Base-by-base conservation (phyloP, 2,329 filamentous ascomycete species). In the Colletotrichum sp. region DNA sequence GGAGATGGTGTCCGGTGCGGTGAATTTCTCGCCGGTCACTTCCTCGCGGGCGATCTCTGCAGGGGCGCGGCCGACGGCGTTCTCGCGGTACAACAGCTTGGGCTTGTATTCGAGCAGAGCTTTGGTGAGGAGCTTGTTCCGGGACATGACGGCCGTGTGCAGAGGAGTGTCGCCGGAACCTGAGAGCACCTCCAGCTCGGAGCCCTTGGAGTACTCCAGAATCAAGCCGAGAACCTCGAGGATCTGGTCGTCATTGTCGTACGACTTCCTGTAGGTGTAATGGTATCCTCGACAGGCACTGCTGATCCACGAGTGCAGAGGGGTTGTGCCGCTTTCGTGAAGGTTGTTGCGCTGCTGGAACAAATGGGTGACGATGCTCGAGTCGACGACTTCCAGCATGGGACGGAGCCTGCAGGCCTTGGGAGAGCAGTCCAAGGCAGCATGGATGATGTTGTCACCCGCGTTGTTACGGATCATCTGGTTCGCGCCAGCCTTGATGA, bases 1-100 rank as follows among this genome's bases (percentile, higher is more conserved):
- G 5, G 30, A 39, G 30, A 78, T 24, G 9, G 71, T 30, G 1
- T 78, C 34, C 10, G 81, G 82, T 21, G 78, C 78, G 36, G 75
- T 65, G n/a, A 88, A 83, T 59, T 83, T 83, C 9, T 81, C 79
- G 9, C 85, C 83, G 4, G 90, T 84, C 76, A 89, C 88, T 2
- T 84, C 82, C 69, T 94, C 92, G 67, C 90, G 86, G 0, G 93
- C 91, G 65, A 95, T 84, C 79, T 97, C 95, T 32, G 89, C 88
- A 0, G 95, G 93, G 0, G 95, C 97, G 18, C 91, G 89, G 3
- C 95, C 95, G 0, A 94, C 94, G 0, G 94, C 91, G 79, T 96
- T 96, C 82, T 97, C 95, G 26, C 92, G 90, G 79, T 91, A 89
- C 1, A 95, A 85, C 3, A 96, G 86, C 30, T 88, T 87, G 0